Evolutionary conservation across 257 asterid species (phyloP).

Genomic region (Primulina eburnea): DNA sequence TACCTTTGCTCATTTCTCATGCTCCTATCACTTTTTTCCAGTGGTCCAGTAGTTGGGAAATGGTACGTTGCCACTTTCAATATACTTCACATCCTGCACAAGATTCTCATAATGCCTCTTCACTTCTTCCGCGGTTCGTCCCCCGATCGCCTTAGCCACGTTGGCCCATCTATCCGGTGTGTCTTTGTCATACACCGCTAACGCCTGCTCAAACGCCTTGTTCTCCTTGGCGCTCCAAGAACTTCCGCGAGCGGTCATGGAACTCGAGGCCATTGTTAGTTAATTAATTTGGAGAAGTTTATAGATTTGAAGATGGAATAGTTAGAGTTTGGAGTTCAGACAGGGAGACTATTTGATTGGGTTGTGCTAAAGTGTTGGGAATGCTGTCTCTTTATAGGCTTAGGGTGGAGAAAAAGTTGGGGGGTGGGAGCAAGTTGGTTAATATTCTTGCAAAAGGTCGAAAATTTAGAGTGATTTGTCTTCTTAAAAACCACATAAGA

Average conservation of each 20-base stretch:
- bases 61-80: slow-evolving; percentile 67
- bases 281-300: too few species aligned
- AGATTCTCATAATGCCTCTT: slow-evolving; percentile 62
- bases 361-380: neutral
- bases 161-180: slow-evolving; percentile 83
- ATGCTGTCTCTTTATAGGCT: neutral
- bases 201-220: slow-evolving; percentile 78
- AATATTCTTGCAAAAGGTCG: slow-evolving; percentile 27
- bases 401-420: neutral
- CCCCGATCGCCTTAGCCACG: slow-evolving; percentile 68
- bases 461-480: slow-evolving; percentile 45
- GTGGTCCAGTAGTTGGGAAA: slow-evolving; percentile 53
- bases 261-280: slow-evolving; percentile 40
- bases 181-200: slow-evolving; percentile 65
- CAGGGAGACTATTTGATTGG: neutral
- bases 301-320: neutral
- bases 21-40: slow-evolving; percentile 4
- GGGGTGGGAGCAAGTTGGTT: slow-evolving; percentile 31
- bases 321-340: neutral
- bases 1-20: slow-evolving; percentile 21
- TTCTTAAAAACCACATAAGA: slow-evolving; percentile 52
- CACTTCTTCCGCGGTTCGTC: slow-evolving; percentile 68
- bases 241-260: slow-evolving; percentile 33
- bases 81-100: slow-evolving; percentile 48
- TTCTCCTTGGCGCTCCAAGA: slow-evolving; percentile 66